Percentiles rank a stretch among this genome's conserved stretches.
Conservation (phyloP, 169 alveolate species). For the Cyclospora cayetanensis region DNA sequence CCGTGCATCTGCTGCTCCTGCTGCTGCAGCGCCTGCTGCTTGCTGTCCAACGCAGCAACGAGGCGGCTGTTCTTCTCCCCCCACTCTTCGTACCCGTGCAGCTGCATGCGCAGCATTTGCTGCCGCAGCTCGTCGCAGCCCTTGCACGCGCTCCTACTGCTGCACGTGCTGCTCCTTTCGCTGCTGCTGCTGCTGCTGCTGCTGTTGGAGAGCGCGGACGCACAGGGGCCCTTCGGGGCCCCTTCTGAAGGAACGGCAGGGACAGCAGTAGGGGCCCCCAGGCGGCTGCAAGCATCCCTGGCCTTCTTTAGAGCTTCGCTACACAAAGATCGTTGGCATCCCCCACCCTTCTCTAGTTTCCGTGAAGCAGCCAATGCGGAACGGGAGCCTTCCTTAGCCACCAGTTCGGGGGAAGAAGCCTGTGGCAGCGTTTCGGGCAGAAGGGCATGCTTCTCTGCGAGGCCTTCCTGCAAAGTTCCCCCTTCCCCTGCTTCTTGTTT, state of each 20-base stretch:
- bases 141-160: background rate
- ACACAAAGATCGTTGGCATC: too few species aligned
- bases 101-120: conserved; percentile 4
- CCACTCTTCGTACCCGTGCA: background rate
- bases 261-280: too few species aligned
- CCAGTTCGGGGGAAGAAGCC: too few species aligned
- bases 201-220: too few species aligned
- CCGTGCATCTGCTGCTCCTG: background rate
- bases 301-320: too few species aligned
- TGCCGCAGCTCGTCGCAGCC: conserved; percentile 23
- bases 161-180: background rate
- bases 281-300: too few species aligned
- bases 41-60: background rate
- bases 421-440: too few species aligned
- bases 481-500: too few species aligned
- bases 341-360: background rate
- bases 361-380: background rate
- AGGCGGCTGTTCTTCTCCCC: background rate
- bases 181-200: conserved; percentile 25
- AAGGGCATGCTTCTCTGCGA: too few species aligned
- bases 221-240: too few species aligned
- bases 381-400: background rate
- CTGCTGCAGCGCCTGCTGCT: background rate
- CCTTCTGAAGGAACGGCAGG: too few species aligned
- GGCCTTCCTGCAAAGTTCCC: too few species aligned